Evolutionary conservation across 2,329 filamentous ascomycete species (phyloP).

Genomic region (Pezicula neosporulosa): DNA sequence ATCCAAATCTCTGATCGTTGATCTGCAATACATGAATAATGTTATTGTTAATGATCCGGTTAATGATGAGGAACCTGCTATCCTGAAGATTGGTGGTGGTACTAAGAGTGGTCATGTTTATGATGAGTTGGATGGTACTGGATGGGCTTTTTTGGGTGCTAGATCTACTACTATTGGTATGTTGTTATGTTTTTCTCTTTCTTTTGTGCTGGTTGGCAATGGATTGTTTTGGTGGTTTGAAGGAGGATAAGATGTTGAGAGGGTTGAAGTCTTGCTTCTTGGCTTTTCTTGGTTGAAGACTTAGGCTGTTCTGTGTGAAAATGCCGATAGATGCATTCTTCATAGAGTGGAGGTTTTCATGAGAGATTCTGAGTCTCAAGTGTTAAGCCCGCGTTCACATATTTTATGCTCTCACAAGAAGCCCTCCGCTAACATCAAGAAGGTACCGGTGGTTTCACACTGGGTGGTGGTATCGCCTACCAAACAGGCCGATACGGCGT

Average conservation of each 20-base stretch:
- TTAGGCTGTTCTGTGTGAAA: too few species aligned
- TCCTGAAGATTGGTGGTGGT: neutral
- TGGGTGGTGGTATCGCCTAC: constrained; percentile 2
- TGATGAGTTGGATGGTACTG: constrained; percentile 1
- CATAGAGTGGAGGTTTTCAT: too few species aligned
- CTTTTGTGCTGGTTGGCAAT: neutral
- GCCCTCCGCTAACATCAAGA: neutral
- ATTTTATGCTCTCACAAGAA: too few species aligned
- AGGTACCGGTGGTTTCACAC: constrained; percentile 1
- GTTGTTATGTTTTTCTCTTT: neutral
- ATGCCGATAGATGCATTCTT: too few species aligned
- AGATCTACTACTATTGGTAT: constrained; percentile 3
- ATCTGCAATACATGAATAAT: constrained; percentile 1
- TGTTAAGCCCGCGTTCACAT: too few species aligned
- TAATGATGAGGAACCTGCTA: neutral
- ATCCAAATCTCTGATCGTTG: constrained; percentile 1
- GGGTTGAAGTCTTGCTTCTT: too few species aligned
- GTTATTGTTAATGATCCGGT: neutral
- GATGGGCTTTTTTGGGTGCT: constrained; percentile 1
- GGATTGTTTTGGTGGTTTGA: too few species aligned
- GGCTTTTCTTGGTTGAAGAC: too few species aligned
- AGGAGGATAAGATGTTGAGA: too few species aligned
- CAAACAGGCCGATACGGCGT: neutral
- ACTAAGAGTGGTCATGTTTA: constrained; percentile 3
- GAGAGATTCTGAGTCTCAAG: too few species aligned